phyloP scores from a whole-genome alignment of 108 stramenopile species.

The Cyclotella distinguenda region DNA sequence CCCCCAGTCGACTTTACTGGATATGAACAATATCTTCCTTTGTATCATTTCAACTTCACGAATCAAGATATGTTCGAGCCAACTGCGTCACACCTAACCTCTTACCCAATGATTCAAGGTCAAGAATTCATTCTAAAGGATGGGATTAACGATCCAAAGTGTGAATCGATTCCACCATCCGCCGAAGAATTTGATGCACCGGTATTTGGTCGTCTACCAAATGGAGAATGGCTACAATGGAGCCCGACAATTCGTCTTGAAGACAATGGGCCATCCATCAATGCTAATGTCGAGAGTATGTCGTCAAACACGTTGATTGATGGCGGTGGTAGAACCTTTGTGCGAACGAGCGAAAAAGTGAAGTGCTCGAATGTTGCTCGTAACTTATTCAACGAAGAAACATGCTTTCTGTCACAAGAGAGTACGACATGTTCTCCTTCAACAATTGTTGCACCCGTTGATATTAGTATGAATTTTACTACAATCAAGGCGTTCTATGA shows the following conservation, averaged over 20 bases:
- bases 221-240: constrained; percentile 47
- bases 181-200: constrained; percentile 38
- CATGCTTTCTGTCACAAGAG: constrained; percentile 35
- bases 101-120: constrained; percentile 9
- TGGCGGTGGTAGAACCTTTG: constrained; percentile 39
- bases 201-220: constrained; percentile 29
- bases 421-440: constrained; percentile 28
- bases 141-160: constrained; percentile 20
- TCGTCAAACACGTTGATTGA: constrained; percentile 25
- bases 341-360: constrained; percentile 26
- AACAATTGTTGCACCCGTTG: constrained; percentile 21
- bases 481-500: constrained; percentile 19
- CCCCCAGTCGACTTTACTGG: constrained; percentile 41
- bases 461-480: constrained; percentile 20
- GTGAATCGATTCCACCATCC: constrained; percentile 29
- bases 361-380: constrained; percentile 51
- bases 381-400: constrained; percentile 53
- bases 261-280: constrained; percentile 48
- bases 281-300: constrained; percentile 11
- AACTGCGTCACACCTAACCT: constrained; percentile 25
- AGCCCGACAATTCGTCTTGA: constrained; percentile 27
- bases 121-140: constrained; percentile 22
- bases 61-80: constrained; percentile 17
- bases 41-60: constrained; percentile 23
- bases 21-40: constrained; percentile 32